A percentile compares a stretch with the other conserved stretches of the same genome.
phyloP scores from a whole-genome alignment of 345 rosid species.

The Euphorbia pulcherrima region DNA sequence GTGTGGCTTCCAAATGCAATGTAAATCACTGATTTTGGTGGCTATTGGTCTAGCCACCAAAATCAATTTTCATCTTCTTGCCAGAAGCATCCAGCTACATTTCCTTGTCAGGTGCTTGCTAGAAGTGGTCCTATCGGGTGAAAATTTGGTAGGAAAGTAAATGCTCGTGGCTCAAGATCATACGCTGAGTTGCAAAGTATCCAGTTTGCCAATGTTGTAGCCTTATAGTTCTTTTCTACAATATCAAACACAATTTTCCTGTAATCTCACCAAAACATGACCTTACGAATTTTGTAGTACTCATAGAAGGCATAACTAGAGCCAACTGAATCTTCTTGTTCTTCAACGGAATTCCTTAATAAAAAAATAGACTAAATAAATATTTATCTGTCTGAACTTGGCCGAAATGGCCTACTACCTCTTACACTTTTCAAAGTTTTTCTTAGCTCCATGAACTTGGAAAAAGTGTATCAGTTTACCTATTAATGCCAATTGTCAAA shows the following conservation, averaged over 20 bases:
- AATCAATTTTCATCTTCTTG: not conserved
- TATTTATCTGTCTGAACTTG: not conserved
- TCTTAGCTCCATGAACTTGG: no score
- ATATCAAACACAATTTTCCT: not conserved
- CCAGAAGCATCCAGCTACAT: not conserved
- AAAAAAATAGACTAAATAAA: not conserved
- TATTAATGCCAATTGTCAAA: no score
- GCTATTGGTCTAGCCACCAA: conserved; percentile 2
- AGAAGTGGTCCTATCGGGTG: not conserved
- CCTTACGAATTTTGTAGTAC: not conserved
- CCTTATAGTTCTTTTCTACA: not conserved
- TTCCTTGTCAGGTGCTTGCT: conserved; percentile 4
- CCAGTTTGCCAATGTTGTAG: not conserved
- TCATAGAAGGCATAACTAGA: not conserved
- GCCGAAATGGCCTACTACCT: not conserved
- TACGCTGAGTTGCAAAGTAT: conserved; percentile 9
- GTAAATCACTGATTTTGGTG: not conserved
- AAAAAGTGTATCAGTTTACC: no score
- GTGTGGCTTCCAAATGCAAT: conserved; percentile 12
- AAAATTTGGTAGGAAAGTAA: not conserved
- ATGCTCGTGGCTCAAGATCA: conserved; percentile 10
- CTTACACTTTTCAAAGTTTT: no score
- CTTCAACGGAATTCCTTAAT: conserved; percentile 3
- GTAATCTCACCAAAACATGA: not conserved
- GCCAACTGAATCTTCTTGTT: conserved; percentile 11